Percentiles rank a stretch among this genome's conserved stretches.
Conservation (phyloP, 306 rosid species). For the Arachis hypogaea region DNA sequence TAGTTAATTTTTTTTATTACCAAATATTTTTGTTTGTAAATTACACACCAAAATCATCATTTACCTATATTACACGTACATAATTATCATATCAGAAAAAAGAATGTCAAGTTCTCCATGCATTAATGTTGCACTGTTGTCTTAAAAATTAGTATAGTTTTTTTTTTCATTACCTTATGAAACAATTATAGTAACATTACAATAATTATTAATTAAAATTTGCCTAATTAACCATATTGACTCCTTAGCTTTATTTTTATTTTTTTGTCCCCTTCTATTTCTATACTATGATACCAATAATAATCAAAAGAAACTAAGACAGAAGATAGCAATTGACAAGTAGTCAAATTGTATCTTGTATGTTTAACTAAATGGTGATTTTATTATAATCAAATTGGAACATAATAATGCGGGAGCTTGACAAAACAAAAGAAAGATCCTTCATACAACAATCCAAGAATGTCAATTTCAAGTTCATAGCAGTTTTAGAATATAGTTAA, state of each 20-base stretch:
- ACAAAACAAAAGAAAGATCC: too few relatives aligned
- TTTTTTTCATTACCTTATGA: background rate
- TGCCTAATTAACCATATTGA: background rate
- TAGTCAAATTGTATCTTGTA: background rate
- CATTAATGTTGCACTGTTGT: background rate
- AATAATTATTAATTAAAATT: background rate
- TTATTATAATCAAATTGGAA: background rate
- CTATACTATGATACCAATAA: background rate
- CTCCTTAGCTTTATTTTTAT: background rate
- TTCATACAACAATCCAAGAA: too few relatives aligned
- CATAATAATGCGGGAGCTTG: too few relatives aligned
- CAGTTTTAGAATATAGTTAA: background rate
- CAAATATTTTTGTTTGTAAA: too few relatives aligned
- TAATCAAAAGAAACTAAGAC: background rate
- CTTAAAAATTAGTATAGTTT: too few relatives aligned
- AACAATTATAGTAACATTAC: background rate
- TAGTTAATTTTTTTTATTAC: too few relatives aligned
- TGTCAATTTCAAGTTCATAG: background rate
- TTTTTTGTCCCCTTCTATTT: background rate
- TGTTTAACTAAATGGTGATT: background rate
- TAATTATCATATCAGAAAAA: too few relatives aligned
- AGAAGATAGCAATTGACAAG: background rate
- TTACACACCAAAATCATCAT: too few relatives aligned
- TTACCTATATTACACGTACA: too few relatives aligned
- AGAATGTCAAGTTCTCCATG: background rate